Conservation (phyloP, 2,329 filamentous ascomycete species). For the Monilinia laxa region DNA sequence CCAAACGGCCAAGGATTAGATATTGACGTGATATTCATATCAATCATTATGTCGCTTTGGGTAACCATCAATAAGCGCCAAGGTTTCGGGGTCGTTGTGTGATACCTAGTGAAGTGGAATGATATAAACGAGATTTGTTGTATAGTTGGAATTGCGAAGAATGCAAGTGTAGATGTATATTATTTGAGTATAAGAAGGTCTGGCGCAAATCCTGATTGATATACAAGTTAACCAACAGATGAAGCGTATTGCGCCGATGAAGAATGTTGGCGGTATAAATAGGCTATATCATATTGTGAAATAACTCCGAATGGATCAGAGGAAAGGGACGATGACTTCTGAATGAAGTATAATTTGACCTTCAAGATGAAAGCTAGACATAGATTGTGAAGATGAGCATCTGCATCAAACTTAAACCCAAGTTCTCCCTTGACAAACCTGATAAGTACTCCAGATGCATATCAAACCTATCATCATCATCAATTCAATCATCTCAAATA, state of each 20-base stretch:
- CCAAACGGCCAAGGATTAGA: constrained; percentile 33
- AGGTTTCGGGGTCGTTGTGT: not conserved
- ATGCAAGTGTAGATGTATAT: not conserved
- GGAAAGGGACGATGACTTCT: not conserved
- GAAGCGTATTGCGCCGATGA: not conserved
- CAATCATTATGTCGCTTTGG: constrained; percentile 12
- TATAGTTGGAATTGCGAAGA: not conserved
- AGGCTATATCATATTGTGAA: constrained; percentile 7
- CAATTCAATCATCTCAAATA: constrained; percentile 12
- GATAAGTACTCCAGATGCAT: not conserved
- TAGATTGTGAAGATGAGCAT: not conserved
- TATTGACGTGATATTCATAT: constrained; percentile 20
- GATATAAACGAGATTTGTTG: not conserved
- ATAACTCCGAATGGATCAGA: not conserved
- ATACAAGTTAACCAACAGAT: not conserved
- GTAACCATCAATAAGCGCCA: not conserved
- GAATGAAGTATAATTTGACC: not conserved
- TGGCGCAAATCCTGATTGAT: not conserved
- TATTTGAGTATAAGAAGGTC: not conserved
- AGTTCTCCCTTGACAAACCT: not conserved
- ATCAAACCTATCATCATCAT: not conserved
- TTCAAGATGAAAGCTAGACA: not conserved
- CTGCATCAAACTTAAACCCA: constrained; percentile 17
- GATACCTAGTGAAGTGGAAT: not conserved
- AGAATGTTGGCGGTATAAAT: not conserved